A percentile compares a stretch with the other conserved stretches of the same genome.
phyloP scores from a whole-genome alignment of 2,329 filamentous ascomycete species.

The Fusarium robinianum region DNA sequence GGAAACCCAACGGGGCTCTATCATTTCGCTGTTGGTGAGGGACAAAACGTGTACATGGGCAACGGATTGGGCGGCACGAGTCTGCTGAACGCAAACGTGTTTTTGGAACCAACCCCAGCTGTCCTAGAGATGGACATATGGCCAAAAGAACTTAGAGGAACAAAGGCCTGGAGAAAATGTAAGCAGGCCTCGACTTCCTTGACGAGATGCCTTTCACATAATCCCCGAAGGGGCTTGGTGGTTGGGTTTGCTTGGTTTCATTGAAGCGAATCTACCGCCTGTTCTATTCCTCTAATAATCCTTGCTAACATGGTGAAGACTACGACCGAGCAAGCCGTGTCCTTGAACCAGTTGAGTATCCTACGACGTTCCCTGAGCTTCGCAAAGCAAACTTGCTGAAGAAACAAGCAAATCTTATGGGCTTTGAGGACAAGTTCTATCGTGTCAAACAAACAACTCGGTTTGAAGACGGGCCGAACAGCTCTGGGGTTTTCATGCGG shows the following conservation, averaged over 20 bases:
- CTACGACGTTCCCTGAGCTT: conserved; percentile 59
- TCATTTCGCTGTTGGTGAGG: conserved; percentile 65
- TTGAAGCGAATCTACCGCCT: no score
- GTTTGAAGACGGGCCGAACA: conserved; percentile 64
- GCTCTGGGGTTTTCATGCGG: conserved; percentile 66
- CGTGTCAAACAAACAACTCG: conserved; percentile 65
- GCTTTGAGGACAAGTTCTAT: conserved; percentile 57
- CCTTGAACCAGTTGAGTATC: conserved; percentile 63
- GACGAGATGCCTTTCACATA: no score
- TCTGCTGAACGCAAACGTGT: conserved; percentile 70
- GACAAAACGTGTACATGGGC: conserved; percentile 64
- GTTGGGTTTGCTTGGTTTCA: no score
- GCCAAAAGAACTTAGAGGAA: conserved; percentile 60
- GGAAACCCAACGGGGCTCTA: conserved; percentile 65
- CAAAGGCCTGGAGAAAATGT: conserved; percentile 53
- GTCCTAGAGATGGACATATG: conserved; percentile 59
- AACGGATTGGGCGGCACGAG: conserved; percentile 69
- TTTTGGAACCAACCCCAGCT: conserved; percentile 60
- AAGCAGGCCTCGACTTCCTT: no score
- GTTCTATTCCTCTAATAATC: conserved; percentile 1
- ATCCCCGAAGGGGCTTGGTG: no score
- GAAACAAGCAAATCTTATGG: conserved; percentile 58
- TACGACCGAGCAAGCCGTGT: conserved; percentile 60
- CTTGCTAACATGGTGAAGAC: conserved; percentile 45
- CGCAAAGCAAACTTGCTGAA: conserved; percentile 62